Conservation (phyloP, 1,284 basidiomycete genomes). For the Stygiomarasmius scandens region DNA sequence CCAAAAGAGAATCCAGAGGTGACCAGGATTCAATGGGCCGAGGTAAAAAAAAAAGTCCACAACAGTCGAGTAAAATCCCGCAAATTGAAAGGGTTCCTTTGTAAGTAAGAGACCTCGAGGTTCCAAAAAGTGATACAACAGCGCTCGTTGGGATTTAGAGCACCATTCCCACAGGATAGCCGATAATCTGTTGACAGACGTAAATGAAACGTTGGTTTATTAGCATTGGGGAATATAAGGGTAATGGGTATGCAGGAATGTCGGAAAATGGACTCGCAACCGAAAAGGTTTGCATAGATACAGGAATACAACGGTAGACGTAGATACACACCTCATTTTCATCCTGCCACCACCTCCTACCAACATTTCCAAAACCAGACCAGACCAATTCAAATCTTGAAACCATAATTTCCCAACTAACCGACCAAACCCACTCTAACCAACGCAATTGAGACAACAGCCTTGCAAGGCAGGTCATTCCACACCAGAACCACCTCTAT, state of each 20-base stretch:
- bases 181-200: slow-evolving; percentile 19
- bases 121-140: slow-evolving; percentile 33
- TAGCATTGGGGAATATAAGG: slow-evolving; percentile 10
- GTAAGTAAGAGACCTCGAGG: slow-evolving; percentile 10
- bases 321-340: slow-evolving; percentile 29
- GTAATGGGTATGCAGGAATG: background rate
- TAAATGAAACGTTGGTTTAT: background rate
- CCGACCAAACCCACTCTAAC: background rate
- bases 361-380: slow-evolving; percentile 14
- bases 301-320: background rate
- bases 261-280: background rate
- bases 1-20: background rate
- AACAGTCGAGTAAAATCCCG: background rate
- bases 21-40: no score
- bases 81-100: background rate
- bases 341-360: slow-evolving; percentile 23
- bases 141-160: slow-evolving; percentile 22
- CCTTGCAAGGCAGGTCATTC: slow-evolving; percentile 10
- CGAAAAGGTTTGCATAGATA: background rate
- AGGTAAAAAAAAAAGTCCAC: background rate
- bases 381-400: background rate
- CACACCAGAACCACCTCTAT: slow-evolving; percentile 31
- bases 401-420: background rate
- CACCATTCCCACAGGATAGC: slow-evolving; percentile 28
- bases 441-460: slow-evolving; percentile 1